Conservation (phyloP, 148 eudicot genomes). For the Mesembryanthemum crystallinum region DNA sequence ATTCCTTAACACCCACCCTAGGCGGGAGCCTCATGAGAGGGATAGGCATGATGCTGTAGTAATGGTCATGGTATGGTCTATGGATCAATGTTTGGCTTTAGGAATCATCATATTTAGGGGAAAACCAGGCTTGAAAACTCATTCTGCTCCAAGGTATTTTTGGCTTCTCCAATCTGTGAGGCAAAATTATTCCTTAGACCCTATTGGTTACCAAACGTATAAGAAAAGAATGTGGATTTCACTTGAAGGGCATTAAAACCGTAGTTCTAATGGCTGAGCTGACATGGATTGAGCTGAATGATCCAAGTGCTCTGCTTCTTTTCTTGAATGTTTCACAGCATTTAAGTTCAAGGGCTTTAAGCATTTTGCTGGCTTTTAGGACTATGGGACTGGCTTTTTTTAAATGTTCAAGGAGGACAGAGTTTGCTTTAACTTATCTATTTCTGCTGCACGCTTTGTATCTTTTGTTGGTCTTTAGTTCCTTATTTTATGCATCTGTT, state of each 20-base stretch:
- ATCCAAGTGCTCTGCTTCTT: neutral
- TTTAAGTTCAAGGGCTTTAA: neutral
- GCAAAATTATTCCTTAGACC: neutral
- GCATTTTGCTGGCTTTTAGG: neutral
- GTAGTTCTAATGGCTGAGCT: neutral
- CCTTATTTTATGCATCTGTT: constrained; percentile 9
- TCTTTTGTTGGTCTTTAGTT: neutral
- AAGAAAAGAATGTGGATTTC: neutral
- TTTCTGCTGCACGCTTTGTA: no score
- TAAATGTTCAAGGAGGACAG: constrained; percentile 2
- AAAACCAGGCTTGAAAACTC: constrained; percentile 1
- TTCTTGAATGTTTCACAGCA: neutral
- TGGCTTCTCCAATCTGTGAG: neutral
- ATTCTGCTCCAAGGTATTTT: neutral
- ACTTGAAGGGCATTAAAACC: neutral
- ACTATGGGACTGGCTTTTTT: constrained; percentile 2
- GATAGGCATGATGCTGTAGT: neutral
- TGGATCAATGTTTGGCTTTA: neutral
- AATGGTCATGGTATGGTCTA: neutral
- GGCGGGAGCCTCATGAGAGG: neutral
- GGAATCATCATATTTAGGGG: neutral
- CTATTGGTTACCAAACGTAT: neutral
- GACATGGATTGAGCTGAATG: neutral
- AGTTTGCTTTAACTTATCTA: neutral
- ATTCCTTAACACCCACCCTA: no score